phyloP scores from a whole-genome alignment of 1,284 basidiomycete species.

The Pisolithus thermaeus region DNA sequence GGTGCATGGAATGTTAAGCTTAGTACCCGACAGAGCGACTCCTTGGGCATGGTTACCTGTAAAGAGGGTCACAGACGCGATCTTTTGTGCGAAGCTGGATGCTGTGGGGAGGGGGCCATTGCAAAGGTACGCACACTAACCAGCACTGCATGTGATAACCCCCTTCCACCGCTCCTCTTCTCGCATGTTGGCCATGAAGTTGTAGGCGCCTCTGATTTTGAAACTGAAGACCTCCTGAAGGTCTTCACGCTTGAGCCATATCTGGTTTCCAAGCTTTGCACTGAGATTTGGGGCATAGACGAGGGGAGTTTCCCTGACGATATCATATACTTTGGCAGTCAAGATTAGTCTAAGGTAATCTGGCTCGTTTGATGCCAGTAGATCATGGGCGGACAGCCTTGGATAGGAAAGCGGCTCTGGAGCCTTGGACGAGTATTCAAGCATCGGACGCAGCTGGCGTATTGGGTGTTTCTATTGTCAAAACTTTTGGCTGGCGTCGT shows the following conservation, averaged over 20 bases:
- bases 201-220: constrained; percentile 98
- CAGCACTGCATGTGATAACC: constrained; percentile 96
- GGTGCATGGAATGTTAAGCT: constrained; percentile 88
- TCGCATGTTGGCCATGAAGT: constrained; percentile 91
- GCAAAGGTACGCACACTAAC: constrained; percentile 62
- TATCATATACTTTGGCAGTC: constrained; percentile 91
- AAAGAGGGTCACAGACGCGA: constrained; percentile 1
- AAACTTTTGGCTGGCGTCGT: too few relatives aligned
- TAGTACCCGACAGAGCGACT: constrained; percentile 88
- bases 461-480: neutral
- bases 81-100: constrained; percentile 5
- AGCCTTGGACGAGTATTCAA: constrained; percentile 65
- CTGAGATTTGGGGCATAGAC: constrained; percentile 85
- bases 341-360: constrained; percentile 95
- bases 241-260: constrained; percentile 94
- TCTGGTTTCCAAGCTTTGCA: constrained; percentile 82
- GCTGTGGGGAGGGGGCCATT: constrained; percentile 10
- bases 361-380: constrained; percentile 69
- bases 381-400: constrained; percentile 59
- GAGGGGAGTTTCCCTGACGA: constrained; percentile 89
- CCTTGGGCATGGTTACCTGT: constrained; percentile 98
- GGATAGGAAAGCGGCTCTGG: constrained; percentile 62
- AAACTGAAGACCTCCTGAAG: constrained; percentile 98
- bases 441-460: constrained; percentile 34
- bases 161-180: constrained; percentile 95